Percentiles rank a stretch among this genome's conserved stretches.
phyloP scores from a whole-genome alignment of 2,329 filamentous ascomycete species.

The Aureobasidium melanogenum region DNA sequence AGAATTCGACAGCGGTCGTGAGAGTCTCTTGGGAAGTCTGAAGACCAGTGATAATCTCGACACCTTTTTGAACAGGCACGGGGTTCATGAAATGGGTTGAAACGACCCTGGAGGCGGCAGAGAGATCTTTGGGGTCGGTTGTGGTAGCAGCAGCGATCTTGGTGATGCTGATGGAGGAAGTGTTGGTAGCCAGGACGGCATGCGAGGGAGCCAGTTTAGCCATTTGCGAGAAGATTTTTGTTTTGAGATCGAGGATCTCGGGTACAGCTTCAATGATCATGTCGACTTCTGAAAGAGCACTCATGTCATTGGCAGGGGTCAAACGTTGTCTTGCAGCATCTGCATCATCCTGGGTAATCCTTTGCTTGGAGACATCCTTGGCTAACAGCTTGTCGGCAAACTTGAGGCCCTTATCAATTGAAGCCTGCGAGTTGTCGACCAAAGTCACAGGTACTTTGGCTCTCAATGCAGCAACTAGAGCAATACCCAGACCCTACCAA shows the following conservation, averaged over 20 bases:
- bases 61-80: constrained; percentile 90
- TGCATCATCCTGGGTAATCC: constrained; percentile 74
- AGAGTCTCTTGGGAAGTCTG: constrained; percentile 81
- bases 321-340: constrained; percentile 63
- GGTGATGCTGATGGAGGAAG: constrained; percentile 96
- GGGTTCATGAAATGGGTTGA: constrained; percentile 99
- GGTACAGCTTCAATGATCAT: constrained; percentile 98
- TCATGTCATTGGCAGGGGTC: constrained; percentile 61
- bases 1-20: constrained; percentile 74
- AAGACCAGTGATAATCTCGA: constrained; percentile 91
- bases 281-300: constrained; percentile 73
- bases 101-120: constrained; percentile 77
- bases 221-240: constrained; percentile 74
- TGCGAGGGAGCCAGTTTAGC: constrained; percentile 75
- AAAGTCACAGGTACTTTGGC: constrained; percentile 77
- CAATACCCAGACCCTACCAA: constrained; percentile 80
- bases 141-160: constrained; percentile 80
- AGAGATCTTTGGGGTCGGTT: constrained; percentile 69
- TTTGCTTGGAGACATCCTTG: constrained; percentile 84
- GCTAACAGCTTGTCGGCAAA: constrained; percentile 92
- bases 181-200: constrained; percentile 92
- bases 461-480: constrained; percentile 80
- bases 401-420: constrained; percentile 78
- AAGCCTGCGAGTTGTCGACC: constrained; percentile 74
- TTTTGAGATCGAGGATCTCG: constrained; percentile 81